Evolutionary conservation across 2,329 filamentous ascomycete genomes (phyloP), one percentile per base, ranked within the genome.

Genomic region (Colletotrichum trifolii): DNA sequence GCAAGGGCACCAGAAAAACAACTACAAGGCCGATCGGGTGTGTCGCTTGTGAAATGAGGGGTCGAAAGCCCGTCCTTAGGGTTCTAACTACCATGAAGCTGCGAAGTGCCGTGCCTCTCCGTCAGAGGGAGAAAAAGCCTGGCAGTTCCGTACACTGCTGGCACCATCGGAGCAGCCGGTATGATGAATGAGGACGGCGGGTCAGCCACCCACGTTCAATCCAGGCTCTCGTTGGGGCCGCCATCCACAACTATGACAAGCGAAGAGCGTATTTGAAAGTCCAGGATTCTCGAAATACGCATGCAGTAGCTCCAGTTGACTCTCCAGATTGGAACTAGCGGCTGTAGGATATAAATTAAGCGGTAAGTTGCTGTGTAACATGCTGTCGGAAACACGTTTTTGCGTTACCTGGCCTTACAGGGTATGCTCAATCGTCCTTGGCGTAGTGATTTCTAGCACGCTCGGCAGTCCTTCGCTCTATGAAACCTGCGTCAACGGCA

Each of bases 311-410:
- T 50, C 55, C 45, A 33, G 15, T 45, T 39, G 12, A 13, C 35
- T 25, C 3, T 17, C 53, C 53, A 25, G 35, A 48, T 64, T 25
- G 9, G 58, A 64, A 38, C 48, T 64, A 66, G 60, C 55, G 48
- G 53, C 35, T 58, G 54, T 64, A 35, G 38, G 60, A 54, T 13
- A 59, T 64, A 46, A 15, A 64, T 66, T 64, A 64, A 54, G 10
- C 50, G 38, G 33, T 45, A 60, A 40, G 17, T 42, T 33, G 34
- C 34, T 11, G 39, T 39, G 45, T 39, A 38, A 35, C 43, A 15
- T 25, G 25, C 36, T 36, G 13, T 46, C 60, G 60, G 36, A 48
- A 12, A 12, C 13, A 54, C 36, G 45, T 50, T 53, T 38, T 54
- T 46, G 48, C 35, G 60, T 33, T 39, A 17, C 46, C 15, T 36